These are phyloP conservation scores for Penicillium sp. DNA, from an alignment of 2,329 filamentous ascomycete genomes.

Conservation along the genomic window DNA sequence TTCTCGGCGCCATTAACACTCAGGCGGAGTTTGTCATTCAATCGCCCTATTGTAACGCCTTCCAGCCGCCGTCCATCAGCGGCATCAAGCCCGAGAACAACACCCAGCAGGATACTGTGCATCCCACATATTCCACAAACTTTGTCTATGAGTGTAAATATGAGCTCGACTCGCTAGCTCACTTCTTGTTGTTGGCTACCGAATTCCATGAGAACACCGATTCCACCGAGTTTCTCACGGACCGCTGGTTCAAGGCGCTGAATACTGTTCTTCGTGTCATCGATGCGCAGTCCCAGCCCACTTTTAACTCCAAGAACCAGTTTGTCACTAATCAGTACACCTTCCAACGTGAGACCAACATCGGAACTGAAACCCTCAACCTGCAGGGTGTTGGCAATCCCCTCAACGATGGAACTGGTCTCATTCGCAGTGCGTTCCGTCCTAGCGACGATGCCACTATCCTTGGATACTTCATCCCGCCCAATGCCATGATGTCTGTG, in stretches of 20 bases:
- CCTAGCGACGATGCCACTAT: slow-evolving; percentile 96
- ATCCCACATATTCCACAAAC: slow-evolving; percentile 81
- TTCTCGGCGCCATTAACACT: slow-evolving; percentile 93
- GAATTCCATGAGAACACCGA: slow-evolving; percentile 82
- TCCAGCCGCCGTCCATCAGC: slow-evolving; percentile 89
- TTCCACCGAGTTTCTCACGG: slow-evolving; percentile 76
- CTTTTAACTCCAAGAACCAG: slow-evolving; percentile 72
- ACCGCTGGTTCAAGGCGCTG: slow-evolving; percentile 78
- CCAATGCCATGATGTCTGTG: slow-evolving; percentile 94
- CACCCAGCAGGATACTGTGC: slow-evolving; percentile 81
- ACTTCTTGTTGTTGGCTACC: slow-evolving; percentile 84
- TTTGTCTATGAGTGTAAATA: slow-evolving; percentile 99
- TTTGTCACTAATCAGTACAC: slow-evolving; percentile 80
- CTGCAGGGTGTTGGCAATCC: slow-evolving; percentile 88
- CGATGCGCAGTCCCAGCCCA: slow-evolving; percentile 76
- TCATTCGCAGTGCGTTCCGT: slow-evolving; percentile 89
- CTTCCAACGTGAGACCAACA: slow-evolving; percentile 78
- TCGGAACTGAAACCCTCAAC: slow-evolving; percentile 87
- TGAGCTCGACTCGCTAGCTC: slow-evolving; percentile 91
- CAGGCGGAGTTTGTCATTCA: slow-evolving; percentile 94
- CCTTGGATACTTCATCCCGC: slow-evolving; percentile 90
- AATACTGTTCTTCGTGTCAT: slow-evolving; percentile 75
- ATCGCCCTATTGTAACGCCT: slow-evolving; percentile 97
- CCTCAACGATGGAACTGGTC: slow-evolving; percentile 77
- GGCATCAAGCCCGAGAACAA: slow-evolving; percentile 73